Evolutionary conservation across 2,329 filamentous ascomycete species (phyloP).

Genomic region (Knoxdaviesia capensis): DNA sequence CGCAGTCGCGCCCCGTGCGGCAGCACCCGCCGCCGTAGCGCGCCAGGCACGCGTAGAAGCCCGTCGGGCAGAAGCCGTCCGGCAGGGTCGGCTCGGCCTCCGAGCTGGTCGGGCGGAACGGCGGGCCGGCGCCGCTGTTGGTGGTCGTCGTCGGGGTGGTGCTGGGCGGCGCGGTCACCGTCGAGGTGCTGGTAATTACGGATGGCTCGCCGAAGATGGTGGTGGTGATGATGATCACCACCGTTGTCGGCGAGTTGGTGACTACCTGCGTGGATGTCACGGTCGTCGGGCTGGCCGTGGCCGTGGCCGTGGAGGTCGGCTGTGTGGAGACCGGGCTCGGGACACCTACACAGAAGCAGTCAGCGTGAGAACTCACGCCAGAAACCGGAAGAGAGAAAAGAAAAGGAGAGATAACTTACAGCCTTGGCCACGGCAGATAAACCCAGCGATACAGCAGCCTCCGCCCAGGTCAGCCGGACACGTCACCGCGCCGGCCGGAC

Average conservation of each 20-base stretch:
- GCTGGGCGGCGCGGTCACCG: constrained; percentile 17
- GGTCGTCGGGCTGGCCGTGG: constrained; percentile 20
- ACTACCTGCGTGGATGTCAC: constrained; percentile 18
- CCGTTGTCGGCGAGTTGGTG: constrained; percentile 16
- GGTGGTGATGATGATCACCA: constrained; percentile 19
- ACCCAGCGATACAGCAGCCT: constrained; percentile 58
- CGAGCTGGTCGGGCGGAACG: constrained; percentile 24
- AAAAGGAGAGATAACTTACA: constrained; percentile 30
- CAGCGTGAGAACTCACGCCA: constrained; percentile 1
- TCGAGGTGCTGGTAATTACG: constrained; percentile 13
- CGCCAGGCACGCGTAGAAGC: constrained; percentile 81
- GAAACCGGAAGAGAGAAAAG: background rate
- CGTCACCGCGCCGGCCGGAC: constrained; percentile 38
- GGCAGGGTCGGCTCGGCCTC: constrained; percentile 11
- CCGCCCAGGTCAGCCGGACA: constrained; percentile 47
- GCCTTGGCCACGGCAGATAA: constrained; percentile 46
- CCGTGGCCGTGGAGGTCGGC: constrained; percentile 7
- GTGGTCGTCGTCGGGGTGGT: constrained; percentile 14
- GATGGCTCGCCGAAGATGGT: constrained; percentile 11
- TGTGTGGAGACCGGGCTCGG: constrained; percentile 9
- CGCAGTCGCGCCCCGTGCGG: constrained; percentile 68
- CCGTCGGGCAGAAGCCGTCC: constrained; percentile 47
- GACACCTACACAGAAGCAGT: constrained; percentile 12
- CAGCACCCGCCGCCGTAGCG: constrained; percentile 73
- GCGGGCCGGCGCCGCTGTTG: constrained; percentile 19